phyloP scores from a whole-genome alignment of 2,329 filamentous ascomycete species.

The Raffaelea ambrosiae region DNA sequence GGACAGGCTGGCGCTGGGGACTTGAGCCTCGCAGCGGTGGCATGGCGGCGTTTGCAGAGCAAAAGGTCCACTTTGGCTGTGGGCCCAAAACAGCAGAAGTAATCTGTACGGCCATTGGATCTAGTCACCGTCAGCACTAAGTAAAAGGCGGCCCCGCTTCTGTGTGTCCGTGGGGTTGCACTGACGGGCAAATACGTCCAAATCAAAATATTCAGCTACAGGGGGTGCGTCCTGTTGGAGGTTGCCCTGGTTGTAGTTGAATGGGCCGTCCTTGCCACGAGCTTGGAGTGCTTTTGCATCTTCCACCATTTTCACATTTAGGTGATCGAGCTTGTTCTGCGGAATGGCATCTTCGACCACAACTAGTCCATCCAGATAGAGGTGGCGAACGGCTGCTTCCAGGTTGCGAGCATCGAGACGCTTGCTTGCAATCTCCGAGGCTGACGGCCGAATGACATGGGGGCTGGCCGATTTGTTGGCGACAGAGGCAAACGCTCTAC shows the following conservation, averaged over 20 bases:
- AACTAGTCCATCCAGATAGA: slow-evolving; percentile 47
- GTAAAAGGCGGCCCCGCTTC: too few species aligned
- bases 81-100: slow-evolving; percentile 47
- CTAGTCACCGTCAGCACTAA: slow-evolving; percentile 19
- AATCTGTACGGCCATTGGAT: slow-evolving; percentile 46
- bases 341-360: slow-evolving; percentile 45
- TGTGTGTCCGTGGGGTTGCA: too few species aligned
- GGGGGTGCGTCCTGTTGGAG: slow-evolving; percentile 53
- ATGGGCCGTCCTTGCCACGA: slow-evolving; percentile 44
- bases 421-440: not conserved
- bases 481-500: too few species aligned
- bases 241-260: slow-evolving; percentile 56
- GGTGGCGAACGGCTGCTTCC: slow-evolving; percentile 42
- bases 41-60: slow-evolving; percentile 49
- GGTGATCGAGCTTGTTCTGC: slow-evolving; percentile 38
- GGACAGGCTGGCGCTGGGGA: slow-evolving; percentile 43
- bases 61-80: slow-evolving; percentile 46
- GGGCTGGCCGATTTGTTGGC: not conserved
- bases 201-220: slow-evolving; percentile 37
- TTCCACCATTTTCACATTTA: slow-evolving; percentile 51
- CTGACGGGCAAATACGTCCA: slow-evolving; percentile 46
- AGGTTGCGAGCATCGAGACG: slow-evolving; percentile 24
- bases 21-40: slow-evolving; percentile 32
- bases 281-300: slow-evolving; percentile 45
- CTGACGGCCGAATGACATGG: not conserved